Conservation (phyloP, 1,139 yeast species). For the Kodamaea plutei region DNA sequence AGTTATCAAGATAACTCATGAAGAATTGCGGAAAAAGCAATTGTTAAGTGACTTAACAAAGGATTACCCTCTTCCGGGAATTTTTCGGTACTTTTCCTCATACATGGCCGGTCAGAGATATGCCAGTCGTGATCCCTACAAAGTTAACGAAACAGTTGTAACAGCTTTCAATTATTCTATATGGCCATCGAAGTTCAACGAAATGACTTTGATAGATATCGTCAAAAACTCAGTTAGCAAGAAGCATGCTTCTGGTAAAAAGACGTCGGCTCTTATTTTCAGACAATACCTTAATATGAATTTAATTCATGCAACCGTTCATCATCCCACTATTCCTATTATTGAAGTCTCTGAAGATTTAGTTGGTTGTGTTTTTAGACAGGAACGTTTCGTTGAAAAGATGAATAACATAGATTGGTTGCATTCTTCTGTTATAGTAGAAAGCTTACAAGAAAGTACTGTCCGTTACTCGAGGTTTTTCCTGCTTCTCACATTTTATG, state of each 20-base stretch:
- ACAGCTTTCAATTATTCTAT: background rate
- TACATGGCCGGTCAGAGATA: background rate
- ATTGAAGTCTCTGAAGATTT: conserved; percentile 25
- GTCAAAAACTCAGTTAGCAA: background rate
- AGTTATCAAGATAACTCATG: conserved; percentile 10
- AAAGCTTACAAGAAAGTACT: conserved; percentile 19
- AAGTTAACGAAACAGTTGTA: background rate
- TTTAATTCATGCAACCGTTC: conserved; percentile 19
- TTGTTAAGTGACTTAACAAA: conserved; percentile 15
- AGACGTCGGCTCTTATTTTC: conserved; percentile 4
- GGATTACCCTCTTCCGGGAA: conserved; percentile 10
- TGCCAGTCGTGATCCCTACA: background rate
- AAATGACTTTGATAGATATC: background rate
- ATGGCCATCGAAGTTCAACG: too few species aligned
- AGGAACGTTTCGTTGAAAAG: conserved; percentile 27
- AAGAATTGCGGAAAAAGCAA: conserved; percentile 14
- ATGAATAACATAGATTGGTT: conserved; percentile 32
- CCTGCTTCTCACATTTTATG: conserved; percentile 13
- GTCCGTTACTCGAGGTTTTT: conserved; percentile 27
- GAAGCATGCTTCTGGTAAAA: background rate
- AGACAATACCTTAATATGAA: conserved; percentile 17
- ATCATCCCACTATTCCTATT: conserved; percentile 7
- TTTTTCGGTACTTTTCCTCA: conserved; percentile 8
- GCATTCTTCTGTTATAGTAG: conserved; percentile 18
- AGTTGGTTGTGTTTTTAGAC: conserved; percentile 29